Percentiles rank a stretch among this genome's conserved stretches.
These are phyloP conservation scores for Talaromyces sp. DNA, from an alignment of 2,329 filamentous ascomycete genomes.

Conservation along the genomic window DNA sequence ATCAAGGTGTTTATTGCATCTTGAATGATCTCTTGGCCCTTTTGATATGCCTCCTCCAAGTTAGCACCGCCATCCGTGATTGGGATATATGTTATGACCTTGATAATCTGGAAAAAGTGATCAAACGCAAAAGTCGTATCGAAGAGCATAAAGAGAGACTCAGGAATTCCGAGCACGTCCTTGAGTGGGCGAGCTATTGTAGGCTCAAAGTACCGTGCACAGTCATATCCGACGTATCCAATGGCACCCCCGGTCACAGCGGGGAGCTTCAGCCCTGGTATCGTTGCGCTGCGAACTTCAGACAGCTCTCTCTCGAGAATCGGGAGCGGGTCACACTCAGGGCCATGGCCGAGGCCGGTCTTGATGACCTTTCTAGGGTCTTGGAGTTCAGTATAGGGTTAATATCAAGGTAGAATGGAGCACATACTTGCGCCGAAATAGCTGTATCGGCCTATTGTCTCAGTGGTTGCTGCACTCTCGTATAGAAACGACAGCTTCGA, in stretches of 20 bases:
- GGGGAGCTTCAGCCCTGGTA: constrained; percentile 79
- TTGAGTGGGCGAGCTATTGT: constrained; percentile 84
- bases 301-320: constrained; percentile 76
- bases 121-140: constrained; percentile 93
- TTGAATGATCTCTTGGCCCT: constrained; percentile 62
- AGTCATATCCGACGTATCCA: constrained; percentile 96
- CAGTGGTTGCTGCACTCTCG: constrained; percentile 86
- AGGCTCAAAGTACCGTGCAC: constrained; percentile 95
- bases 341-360: constrained; percentile 83
- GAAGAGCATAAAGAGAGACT: constrained; percentile 95
- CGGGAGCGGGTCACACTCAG: constrained; percentile 78
- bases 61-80: constrained; percentile 58
- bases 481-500: constrained; percentile 89
- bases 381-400: constrained; percentile 22
- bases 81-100: constrained; percentile 85
- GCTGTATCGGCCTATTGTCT: constrained; percentile 93
- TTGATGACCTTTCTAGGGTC: constrained; percentile 73
- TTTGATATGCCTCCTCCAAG: constrained; percentile 66
- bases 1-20: constrained; percentile 69
- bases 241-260: constrained; percentile 88
- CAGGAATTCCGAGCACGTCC: constrained; percentile 83
- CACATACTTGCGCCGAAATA: constrained; percentile 76
- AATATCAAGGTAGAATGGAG: neutral
- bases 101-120: constrained; percentile 87
- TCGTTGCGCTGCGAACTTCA: constrained; percentile 73